phyloP scores from a whole-genome alignment of 352 stramenopile genomes.

The Phytophthora chlamydospora region DNA sequence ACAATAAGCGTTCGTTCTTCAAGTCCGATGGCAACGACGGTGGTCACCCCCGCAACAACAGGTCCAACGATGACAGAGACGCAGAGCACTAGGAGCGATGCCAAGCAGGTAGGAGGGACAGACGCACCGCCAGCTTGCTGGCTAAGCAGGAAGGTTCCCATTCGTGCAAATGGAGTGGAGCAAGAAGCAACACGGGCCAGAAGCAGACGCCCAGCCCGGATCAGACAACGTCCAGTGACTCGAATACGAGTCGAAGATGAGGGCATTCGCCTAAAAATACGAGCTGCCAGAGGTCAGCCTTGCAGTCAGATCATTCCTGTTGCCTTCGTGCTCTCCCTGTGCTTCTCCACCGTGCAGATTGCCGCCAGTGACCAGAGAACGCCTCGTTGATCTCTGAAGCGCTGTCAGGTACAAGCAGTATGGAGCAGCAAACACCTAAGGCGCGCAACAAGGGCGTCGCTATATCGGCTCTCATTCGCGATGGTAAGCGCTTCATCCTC shows the following conservation, averaged over 20 bases:
- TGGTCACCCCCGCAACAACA: constrained; percentile 40
- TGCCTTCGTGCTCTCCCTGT: constrained; percentile 2
- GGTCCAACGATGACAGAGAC: constrained; percentile 39
- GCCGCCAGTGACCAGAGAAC: too few relatives aligned
- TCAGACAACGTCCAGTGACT: constrained; percentile 12
- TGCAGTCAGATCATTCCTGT: constrained; percentile 13
- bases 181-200: constrained; percentile 5
- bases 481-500: constrained; percentile 34
- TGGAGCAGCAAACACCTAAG: constrained; percentile 47
- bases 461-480: constrained; percentile 52
- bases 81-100: constrained; percentile 17
- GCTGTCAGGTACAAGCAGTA: constrained; percentile 5
- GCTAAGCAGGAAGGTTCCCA: constrained; percentile 13
- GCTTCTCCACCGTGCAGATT: neutral
- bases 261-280: constrained; percentile 46
- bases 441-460: constrained; percentile 62
- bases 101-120: constrained; percentile 2
- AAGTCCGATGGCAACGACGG: constrained; percentile 54
- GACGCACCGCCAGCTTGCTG: constrained; percentile 4
- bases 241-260: constrained; percentile 32
- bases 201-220: constrained; percentile 8
- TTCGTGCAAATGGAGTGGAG: neutral
- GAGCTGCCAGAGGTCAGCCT: constrained; percentile 15
- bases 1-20: constrained; percentile 61
- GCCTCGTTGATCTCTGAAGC: neutral